phyloP scores from a whole-genome alignment of 148 eudicot genomes.

The Chenopodium formosanum region DNA sequence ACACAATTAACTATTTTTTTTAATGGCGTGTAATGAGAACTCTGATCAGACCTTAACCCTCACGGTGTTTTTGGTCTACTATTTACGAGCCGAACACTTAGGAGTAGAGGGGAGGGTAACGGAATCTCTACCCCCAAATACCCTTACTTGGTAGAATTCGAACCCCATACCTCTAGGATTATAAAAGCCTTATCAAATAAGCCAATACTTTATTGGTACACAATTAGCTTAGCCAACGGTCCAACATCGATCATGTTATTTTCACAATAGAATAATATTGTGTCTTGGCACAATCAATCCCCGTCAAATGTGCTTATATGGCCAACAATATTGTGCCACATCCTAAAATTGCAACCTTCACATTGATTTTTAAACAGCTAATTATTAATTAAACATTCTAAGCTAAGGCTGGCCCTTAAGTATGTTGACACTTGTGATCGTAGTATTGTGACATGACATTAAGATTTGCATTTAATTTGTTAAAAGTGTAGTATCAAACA shows the following conservation, averaged over 20 bases:
- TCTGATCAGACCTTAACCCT: too few relatives aligned
- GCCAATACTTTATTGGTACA: too few relatives aligned
- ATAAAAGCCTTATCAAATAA: too few relatives aligned
- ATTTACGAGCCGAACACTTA: too few relatives aligned
- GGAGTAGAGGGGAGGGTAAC: too few relatives aligned
- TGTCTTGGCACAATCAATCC: neutral
- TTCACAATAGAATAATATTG: neutral
- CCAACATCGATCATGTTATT: neutral
- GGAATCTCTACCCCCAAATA: too few relatives aligned
- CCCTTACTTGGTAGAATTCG: too few relatives aligned
- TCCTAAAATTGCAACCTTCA: neutral
- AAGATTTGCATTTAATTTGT: neutral
- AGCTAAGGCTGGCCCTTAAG: neutral
- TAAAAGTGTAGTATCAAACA: neutral
- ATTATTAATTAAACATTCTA: neutral
- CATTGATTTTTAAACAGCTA: neutral
- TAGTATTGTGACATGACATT: neutral
- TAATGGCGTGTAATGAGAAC: too few relatives aligned
- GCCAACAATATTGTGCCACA: neutral
- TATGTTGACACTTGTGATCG: neutral
- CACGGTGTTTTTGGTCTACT: too few relatives aligned
- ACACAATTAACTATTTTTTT: too few relatives aligned
- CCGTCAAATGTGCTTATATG: constrained; percentile 3
- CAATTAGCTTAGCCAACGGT: too few relatives aligned
- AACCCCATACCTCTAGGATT: too few relatives aligned